Conservation (phyloP, 495 filamentous ascomycete species). For the Neurospora sp. region DNA sequence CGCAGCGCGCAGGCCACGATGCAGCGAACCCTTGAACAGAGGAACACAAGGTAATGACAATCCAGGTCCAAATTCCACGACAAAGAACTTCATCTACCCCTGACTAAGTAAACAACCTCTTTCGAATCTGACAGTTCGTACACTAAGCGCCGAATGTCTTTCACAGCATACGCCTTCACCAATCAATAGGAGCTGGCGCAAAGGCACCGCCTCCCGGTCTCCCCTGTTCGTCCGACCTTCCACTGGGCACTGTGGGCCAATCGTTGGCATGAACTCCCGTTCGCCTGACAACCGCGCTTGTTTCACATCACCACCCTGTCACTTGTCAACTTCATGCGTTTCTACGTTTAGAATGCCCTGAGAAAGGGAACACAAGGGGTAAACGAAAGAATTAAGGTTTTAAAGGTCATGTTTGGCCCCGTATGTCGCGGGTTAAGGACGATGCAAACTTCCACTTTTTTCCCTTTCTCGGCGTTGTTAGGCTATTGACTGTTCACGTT, state of each 20-base stretch:
- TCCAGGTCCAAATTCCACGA: neutral
- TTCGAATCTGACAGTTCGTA: neutral
- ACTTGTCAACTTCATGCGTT: conserved; percentile 1
- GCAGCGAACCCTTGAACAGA: neutral
- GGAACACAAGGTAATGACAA: neutral
- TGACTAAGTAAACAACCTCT: neutral
- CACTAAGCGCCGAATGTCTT: neutral
- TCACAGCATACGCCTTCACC: neutral
- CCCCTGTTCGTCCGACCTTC: neutral
- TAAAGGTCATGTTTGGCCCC: neutral
- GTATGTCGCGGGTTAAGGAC: neutral
- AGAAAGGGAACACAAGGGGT: neutral
- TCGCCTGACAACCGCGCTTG: conserved; percentile 5
- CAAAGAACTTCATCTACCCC: neutral
- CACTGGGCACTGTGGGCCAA: neutral
- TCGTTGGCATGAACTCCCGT: neutral
- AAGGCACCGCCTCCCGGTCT: neutral
- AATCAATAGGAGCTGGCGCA: neutral
- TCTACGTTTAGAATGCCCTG: neutral
- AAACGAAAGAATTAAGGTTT: neutral
- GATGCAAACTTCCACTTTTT: neutral
- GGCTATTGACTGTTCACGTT: neutral
- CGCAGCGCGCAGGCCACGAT: no score
- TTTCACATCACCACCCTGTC: conserved; percentile 1
- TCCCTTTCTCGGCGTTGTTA: neutral